These are phyloP conservation scores for Hymenochaete sp. DNA, from an alignment of 1,284 basidiomycete species.

Conservation along the genomic window DNA sequence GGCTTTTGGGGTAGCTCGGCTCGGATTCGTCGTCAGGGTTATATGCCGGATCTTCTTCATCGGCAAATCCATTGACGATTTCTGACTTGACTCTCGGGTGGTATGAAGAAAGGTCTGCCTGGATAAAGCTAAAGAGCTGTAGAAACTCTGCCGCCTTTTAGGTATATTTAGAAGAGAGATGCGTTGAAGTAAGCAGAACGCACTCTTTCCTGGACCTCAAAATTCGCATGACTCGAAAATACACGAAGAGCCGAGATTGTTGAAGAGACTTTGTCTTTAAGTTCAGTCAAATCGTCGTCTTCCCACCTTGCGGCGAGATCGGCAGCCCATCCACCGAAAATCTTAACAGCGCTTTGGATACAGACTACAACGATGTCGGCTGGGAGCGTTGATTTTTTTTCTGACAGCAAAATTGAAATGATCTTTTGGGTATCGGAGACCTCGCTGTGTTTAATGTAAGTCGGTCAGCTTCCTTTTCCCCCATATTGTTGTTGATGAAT, in stretches of 20 bases:
- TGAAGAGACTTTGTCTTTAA: slow-evolving; percentile 53
- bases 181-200: slow-evolving; percentile 24
- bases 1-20: slow-evolving; percentile 73
- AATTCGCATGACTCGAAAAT: slow-evolving; percentile 52
- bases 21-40: slow-evolving; percentile 31
- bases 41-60: slow-evolving; percentile 30
- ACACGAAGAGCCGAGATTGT: slow-evolving; percentile 48
- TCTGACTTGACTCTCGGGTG: slow-evolving; percentile 33
- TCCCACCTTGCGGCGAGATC: slow-evolving; percentile 71
- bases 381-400: slow-evolving; percentile 43
- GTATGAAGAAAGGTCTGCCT: slow-evolving; percentile 66
- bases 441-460: slow-evolving; percentile 37
- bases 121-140: slow-evolving; percentile 74
- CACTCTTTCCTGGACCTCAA: slow-evolving; percentile 89
- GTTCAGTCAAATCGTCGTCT: slow-evolving; percentile 52
- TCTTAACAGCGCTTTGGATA: slow-evolving; percentile 77
- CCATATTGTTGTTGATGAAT: slow-evolving; percentile 25
- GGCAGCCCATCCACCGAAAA: slow-evolving; percentile 80
- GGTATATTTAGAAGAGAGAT: neutral
- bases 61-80: slow-evolving; percentile 31
- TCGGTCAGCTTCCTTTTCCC: neutral
- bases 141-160: slow-evolving; percentile 69
- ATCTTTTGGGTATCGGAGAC: slow-evolving; percentile 63
- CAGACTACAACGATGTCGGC: slow-evolving; percentile 66
- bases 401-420: slow-evolving; percentile 58